These are phyloP conservation scores for Quercus rubra DNA, from an alignment of 306 rosid genomes.

Conservation along the genomic window DNA sequence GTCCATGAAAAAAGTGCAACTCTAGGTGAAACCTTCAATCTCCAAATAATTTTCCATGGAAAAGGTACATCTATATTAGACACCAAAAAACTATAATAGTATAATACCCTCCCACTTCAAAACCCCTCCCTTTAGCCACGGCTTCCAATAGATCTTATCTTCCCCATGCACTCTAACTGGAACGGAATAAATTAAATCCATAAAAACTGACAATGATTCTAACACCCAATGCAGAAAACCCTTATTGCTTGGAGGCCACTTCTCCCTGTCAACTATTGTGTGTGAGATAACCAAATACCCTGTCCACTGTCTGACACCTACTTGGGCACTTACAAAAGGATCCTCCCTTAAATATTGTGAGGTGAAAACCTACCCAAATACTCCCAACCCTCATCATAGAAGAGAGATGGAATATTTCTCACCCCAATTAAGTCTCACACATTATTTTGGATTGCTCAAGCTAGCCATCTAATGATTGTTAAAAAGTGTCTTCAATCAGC, in stretches of 20 bases:
- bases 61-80: no score
- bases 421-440: background rate
- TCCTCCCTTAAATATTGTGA: background rate
- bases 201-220: no score
- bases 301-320: background rate
- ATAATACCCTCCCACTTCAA: no score
- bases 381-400: background rate
- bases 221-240: background rate
- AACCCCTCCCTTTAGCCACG: no score
- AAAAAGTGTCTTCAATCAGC: background rate
- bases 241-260: background rate
- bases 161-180: no score
- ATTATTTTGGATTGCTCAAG: background rate
- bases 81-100: no score
- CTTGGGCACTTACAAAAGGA: background rate
- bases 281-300: background rate
- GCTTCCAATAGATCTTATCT: no score
- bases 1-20: no score
- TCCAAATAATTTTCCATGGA: no score
- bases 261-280: background rate
- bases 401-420: background rate
- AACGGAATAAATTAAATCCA: no score
- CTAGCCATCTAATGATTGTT: background rate
- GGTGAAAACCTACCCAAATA: background rate
- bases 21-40: no score